phyloP scores from a whole-genome alignment of 2,329 filamentous ascomycete genomes.

The Claviceps africana region DNA sequence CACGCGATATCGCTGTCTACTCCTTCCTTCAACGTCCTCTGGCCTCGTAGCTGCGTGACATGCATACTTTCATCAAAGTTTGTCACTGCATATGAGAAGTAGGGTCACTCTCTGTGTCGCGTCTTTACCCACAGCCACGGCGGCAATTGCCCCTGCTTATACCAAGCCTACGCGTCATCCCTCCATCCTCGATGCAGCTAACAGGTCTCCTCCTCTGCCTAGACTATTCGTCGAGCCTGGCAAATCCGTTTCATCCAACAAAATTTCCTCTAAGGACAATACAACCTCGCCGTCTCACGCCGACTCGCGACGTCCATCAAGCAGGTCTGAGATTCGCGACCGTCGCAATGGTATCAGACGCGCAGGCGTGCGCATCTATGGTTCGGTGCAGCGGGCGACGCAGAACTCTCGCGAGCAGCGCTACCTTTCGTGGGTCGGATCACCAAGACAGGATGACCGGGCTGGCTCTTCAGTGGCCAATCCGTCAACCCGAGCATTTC shows the following conservation, averaged over 20 bases:
- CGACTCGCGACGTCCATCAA: conserved; percentile 24
- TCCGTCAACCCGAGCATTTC: conserved; percentile 1
- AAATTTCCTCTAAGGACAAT: conserved; percentile 18
- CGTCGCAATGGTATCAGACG: conserved; percentile 12
- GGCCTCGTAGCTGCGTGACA: neutral
- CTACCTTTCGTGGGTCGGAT: conserved; percentile 12
- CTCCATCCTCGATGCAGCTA: conserved; percentile 3
- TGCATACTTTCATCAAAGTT: neutral
- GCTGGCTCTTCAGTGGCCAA: neutral
- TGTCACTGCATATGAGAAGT: neutral
- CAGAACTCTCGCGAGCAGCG: conserved; percentile 9
- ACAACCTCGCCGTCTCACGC: conserved; percentile 22
- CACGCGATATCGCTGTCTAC: neutral
- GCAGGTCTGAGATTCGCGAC: conserved; percentile 19
- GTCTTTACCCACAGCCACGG: conserved; percentile 3
- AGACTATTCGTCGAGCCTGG: conserved; percentile 34
- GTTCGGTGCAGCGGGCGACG: conserved; percentile 13
- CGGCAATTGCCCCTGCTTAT: neutral
- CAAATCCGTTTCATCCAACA: conserved; percentile 27
- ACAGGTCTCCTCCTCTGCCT: conserved; percentile 5
- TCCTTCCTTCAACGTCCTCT: neutral
- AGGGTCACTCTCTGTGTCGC: conserved; percentile 4
- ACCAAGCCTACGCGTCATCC: neutral
- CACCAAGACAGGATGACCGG: conserved; percentile 4
- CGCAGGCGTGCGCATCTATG: conserved; percentile 16